A percentile compares a stretch with the other conserved stretches of the same genome.
Conservation (phyloP, 176 grass and related monocot species). For the Aegilops speltoides region DNA sequence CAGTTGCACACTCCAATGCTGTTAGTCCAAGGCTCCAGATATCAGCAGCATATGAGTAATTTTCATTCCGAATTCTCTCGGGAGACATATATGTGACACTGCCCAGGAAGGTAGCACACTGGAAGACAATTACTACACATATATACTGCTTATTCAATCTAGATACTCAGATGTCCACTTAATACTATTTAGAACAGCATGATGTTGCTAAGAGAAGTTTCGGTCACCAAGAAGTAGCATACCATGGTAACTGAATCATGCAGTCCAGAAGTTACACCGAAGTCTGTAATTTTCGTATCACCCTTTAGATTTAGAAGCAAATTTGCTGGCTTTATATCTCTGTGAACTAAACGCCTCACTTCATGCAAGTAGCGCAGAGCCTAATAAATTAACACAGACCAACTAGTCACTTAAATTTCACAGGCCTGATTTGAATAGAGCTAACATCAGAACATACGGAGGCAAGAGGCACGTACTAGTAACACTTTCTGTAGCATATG, state of each 20-base stretch:
- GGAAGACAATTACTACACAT: constrained; percentile 50
- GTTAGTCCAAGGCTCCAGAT: constrained; percentile 97
- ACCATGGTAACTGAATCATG: constrained; percentile 89
- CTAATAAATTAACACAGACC: constrained; percentile 42
- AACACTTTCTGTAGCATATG: constrained; percentile 79
- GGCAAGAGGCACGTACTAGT: constrained; percentile 55
- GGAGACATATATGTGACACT: constrained; percentile 99
- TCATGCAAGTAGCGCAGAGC: constrained; percentile 87
- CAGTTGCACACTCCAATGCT: constrained; percentile 85
- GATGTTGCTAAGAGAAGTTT: constrained; percentile 14
- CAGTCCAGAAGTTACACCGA: constrained; percentile 85
- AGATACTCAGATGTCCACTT: constrained; percentile 10
- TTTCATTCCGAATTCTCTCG: constrained; percentile 94
- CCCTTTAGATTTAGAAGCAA: constrained; percentile 90
- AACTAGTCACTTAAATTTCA: constrained; percentile 26
- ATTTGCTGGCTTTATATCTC: constrained; percentile 99
- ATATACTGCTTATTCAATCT: constrained; percentile 31
- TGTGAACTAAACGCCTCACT: constrained; percentile 84
- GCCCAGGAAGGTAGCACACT: constrained; percentile 98
- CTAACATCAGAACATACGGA: constrained; percentile 24
- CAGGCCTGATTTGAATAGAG: constrained; percentile 12
- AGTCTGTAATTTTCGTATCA: constrained; percentile 86
- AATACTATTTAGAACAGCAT: constrained; percentile 24
- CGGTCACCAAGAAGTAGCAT: constrained; percentile 42
- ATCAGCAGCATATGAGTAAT: constrained; percentile 89